Evolutionary conservation across 1,284 basidiomycete species (phyloP), one percentile per base, ranked within the genome.

Genomic region (Tilletia caries): DNA sequence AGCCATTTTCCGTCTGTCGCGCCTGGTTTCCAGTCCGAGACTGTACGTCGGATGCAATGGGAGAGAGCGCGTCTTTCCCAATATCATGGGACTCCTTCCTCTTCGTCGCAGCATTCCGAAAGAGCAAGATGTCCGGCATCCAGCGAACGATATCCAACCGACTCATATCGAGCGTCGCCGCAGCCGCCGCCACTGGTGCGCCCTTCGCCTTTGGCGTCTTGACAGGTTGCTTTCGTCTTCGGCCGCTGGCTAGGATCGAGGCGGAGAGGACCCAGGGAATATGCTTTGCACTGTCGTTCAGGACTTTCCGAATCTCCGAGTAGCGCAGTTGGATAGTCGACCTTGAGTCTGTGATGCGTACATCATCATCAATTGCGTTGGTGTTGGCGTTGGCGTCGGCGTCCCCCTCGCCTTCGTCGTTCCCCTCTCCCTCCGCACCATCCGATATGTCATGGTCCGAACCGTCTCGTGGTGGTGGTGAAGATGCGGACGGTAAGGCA

Each of bases 191-290:
- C 37, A 41, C 20, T 13, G 18, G 48, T 18, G 6, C 20, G 48
- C 48, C 23, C 20, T 50, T 20, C 48, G 13, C 37, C 37, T 41
- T 41, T 41, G 37, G 37, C 37, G 37, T 15, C 2, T 1, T 41
- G 37, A 15, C 2, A 10, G 37, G 37, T 15, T 41, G 37, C 8
- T 41, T 41, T 15, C 37, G 8, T 41, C 58, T 27, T 8, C 58
- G 27, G 58, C 58, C 29, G 32, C 58, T 62, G 29, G 58, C 58
- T n/a, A 62, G 5, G 18, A 62, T 37, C 15, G 29, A 33, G 12
- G 58, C 58, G 8, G 58, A 62, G 2, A 62, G 58, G 10, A 62
- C 58, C 58, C 58, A 62, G 20, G 58, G 58, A 20, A 62, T 29
- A 37, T 62, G 58, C 15, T 34, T 37, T n/a, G 58, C 58, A 29